A percentile compares a stretch with the other conserved stretches of the same genome.
Conservation (phyloP, 1,284 basidiomycete species). For the Golubevia sp. region DNA sequence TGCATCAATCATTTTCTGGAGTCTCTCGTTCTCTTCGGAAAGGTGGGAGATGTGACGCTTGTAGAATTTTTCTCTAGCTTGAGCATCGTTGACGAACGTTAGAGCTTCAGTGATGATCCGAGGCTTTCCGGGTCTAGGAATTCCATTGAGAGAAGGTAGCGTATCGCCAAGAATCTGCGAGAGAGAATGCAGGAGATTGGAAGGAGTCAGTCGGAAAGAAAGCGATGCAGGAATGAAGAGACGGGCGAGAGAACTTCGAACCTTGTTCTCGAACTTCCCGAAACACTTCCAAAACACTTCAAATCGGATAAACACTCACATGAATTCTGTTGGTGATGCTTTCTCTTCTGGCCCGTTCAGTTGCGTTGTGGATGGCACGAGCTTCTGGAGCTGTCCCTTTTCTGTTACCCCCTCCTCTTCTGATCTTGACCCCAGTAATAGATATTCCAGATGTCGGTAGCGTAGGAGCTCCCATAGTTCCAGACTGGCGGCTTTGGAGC, state of each 20-base stretch:
- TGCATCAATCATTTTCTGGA: not conserved
- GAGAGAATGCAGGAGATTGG: not conserved
- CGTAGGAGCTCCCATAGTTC: not conserved
- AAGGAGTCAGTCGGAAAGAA: not conserved
- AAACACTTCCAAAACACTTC: not conserved
- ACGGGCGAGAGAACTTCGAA: not conserved
- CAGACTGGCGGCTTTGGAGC: not conserved
- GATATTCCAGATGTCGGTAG: not conserved
- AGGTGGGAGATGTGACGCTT: not conserved
- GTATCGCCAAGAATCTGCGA: not conserved
- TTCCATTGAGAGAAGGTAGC: not conserved
- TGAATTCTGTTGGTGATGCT: slow-evolving; percentile 46
- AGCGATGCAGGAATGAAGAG: not conserved
- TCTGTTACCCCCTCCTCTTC: slow-evolving; percentile 41
- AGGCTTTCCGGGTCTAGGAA: not conserved
- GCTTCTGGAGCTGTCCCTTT: slow-evolving; percentile 47
- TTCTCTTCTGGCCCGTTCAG: slow-evolving; percentile 47
- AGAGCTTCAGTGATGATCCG: not conserved
- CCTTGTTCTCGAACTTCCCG: not conserved
- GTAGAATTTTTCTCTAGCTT: not conserved
- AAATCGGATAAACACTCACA: not conserved
- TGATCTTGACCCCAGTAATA: not conserved
- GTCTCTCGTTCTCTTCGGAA: not conserved
- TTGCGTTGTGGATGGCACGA: slow-evolving; percentile 48
- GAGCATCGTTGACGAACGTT: not conserved